These are phyloP conservation scores for Myxozyma mucilagina DNA, from an alignment of 805 yeast genomes.

Conservation along the genomic window DNA sequence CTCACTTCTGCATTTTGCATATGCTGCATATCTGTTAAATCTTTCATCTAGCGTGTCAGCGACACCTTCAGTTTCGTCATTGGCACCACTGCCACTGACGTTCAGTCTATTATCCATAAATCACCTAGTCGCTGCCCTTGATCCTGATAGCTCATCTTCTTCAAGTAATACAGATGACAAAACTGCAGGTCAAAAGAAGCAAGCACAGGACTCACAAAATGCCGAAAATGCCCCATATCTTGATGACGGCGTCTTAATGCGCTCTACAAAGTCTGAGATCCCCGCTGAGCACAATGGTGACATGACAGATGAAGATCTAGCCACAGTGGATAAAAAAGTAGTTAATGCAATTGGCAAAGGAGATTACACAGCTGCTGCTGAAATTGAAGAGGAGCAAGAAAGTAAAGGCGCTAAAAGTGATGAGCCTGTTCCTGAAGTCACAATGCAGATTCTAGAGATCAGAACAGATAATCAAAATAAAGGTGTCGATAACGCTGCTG, in stretches of 20 bases:
- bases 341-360: conserved; percentile 3
- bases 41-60: too few species aligned
- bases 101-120: too few species aligned
- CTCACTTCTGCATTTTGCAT: too few species aligned
- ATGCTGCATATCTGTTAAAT: too few species aligned
- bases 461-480: neutral
- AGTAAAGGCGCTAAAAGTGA: neutral
- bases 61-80: too few species aligned
- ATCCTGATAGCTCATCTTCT: too few species aligned
- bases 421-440: neutral
- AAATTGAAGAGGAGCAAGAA: conserved; percentile 5
- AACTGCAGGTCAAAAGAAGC: too few species aligned
- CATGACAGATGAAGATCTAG: neutral
- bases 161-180: too few species aligned
- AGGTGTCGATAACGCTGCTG: conserved; percentile 1
- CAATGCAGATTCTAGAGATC: conserved; percentile 1
- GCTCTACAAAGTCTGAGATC: neutral
- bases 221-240: neutral
- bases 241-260: conserved; percentile 14
- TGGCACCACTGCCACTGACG: too few species aligned
- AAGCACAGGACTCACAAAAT: neutral
- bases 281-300: neutral
- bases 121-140: too few species aligned
- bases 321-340: neutral
- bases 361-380: conserved; percentile 15